Conservation (phyloP, 305 asterid genomes). For the Fraxinus floribunda region DNA sequence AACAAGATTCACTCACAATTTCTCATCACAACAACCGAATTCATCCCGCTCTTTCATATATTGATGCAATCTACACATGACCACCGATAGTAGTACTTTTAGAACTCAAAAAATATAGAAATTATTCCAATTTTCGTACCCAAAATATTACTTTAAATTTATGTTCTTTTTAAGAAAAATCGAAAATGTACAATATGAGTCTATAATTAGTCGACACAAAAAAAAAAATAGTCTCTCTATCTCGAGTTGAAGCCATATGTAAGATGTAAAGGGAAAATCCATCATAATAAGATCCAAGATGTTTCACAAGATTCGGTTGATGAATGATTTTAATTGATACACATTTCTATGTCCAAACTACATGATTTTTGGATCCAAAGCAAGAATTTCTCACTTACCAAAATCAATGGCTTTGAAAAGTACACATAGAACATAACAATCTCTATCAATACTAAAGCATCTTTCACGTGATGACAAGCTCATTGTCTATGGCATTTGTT, state of each 20-base stretch:
- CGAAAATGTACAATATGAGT: neutral
- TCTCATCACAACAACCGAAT: too few species aligned
- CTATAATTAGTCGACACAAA: neutral
- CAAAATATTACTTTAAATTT: neutral
- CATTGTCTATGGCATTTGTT: constrained; percentile 28
- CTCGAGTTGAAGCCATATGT: neutral
- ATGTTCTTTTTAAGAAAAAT: neutral
- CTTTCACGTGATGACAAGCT: constrained; percentile 63
- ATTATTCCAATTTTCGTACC: neutral
- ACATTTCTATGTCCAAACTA: neutral
- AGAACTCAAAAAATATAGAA: neutral
- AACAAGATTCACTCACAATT: too few species aligned
- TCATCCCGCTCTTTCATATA: neutral
- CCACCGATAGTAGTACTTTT: neutral
- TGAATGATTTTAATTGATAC: constrained; percentile 21
- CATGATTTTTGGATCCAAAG: constrained; percentile 29
- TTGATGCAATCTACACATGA: neutral
- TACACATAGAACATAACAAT: constrained; percentile 32
- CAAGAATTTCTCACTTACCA: constrained; percentile 30
- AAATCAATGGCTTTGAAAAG: constrained; percentile 26
- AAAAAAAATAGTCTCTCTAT: neutral
- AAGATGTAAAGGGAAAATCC: neutral
- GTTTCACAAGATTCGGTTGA: constrained; percentile 32
- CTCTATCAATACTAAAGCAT: constrained; percentile 43
- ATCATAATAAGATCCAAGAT: neutral